Percentiles rank a stretch among this genome's conserved stretches.
These are phyloP conservation scores for Cordyceps fumosorosea DNA, from an alignment of 2,329 filamentous ascomycete genomes.

Conservation along the genomic window DNA sequence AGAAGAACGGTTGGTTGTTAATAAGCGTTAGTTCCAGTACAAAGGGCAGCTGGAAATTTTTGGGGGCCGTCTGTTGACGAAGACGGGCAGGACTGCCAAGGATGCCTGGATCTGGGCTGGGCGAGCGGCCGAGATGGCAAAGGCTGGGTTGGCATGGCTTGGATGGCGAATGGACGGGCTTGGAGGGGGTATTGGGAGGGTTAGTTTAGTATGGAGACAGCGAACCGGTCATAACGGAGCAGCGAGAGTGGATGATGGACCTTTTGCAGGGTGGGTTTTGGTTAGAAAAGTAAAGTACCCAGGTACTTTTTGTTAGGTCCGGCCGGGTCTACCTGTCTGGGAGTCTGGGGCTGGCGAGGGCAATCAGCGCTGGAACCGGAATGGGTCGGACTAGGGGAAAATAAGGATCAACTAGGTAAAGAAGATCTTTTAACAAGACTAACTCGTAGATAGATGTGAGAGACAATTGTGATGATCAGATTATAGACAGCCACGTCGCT, in stretches of 20 bases:
- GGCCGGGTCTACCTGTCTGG: too few species aligned
- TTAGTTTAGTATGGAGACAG: background rate
- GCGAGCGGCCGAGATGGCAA: conserved; percentile 8
- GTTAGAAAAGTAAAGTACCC: background rate
- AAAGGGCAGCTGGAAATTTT: background rate
- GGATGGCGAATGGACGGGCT: background rate
- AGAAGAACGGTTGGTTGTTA: background rate
- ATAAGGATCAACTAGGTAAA: too few species aligned
- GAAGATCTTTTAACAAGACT: too few species aligned
- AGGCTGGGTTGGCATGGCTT: background rate
- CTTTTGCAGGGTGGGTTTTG: conserved; percentile 1
- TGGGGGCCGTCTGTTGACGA: conserved; percentile 5
- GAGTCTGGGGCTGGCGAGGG: too few species aligned
- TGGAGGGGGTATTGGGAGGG: background rate
- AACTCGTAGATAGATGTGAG: too few species aligned
- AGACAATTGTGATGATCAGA: too few species aligned
- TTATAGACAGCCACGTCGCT: too few species aligned
- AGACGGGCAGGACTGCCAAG: conserved; percentile 2
- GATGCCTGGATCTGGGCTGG: conserved; percentile 8
- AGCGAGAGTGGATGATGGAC: background rate
- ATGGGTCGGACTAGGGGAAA: too few species aligned
- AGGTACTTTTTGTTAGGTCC: background rate
- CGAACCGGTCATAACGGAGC: background rate
- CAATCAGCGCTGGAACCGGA: too few species aligned
- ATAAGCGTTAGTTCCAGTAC: background rate